phyloP scores from a whole-genome alignment of 768 basidiomycete species.

The Auriscalpium microsporum region DNA sequence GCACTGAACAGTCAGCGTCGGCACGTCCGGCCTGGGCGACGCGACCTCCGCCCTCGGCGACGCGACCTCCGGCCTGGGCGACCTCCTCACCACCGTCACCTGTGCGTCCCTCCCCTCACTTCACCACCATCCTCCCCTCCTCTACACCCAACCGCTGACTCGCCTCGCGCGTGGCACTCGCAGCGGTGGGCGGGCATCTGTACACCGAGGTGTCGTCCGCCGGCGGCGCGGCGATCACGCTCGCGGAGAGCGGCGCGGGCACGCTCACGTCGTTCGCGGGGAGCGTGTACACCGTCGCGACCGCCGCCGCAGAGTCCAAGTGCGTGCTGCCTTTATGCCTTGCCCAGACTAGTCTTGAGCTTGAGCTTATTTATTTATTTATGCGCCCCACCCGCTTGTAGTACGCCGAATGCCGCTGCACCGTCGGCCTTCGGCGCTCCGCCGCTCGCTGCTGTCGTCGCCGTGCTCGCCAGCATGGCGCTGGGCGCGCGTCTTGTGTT shows the following conservation, averaged over 20 bases:
- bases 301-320: background rate
- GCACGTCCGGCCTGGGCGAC: background rate
- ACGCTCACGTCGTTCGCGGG: constrained; percentile 11
- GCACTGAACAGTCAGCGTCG: no score
- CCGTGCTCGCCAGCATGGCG: constrained; percentile 7
- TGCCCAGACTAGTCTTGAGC: no score
- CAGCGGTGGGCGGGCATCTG: constrained; percentile 8
- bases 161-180: no score
- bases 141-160: no score
- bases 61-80: background rate
- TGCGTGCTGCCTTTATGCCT: no score
- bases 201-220: constrained; percentile 10
- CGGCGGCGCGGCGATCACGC: constrained; percentile 12
- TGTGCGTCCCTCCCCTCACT: constrained; percentile 10
- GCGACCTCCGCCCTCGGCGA: no score
- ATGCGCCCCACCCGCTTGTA: no score
- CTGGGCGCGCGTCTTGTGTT: constrained; percentile 11
- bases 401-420: background rate
- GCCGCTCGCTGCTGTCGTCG: constrained; percentile 6
- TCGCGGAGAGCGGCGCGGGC: constrained; percentile 10
- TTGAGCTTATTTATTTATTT: no score
- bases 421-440: background rate
- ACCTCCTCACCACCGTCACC: constrained; percentile 6
- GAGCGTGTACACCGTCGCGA: constrained; percentile 12
- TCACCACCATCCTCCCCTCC: no score